phyloP scores from a whole-genome alignment of 2,329 filamentous ascomycete species.

The Aspergillus awamori region DNA sequence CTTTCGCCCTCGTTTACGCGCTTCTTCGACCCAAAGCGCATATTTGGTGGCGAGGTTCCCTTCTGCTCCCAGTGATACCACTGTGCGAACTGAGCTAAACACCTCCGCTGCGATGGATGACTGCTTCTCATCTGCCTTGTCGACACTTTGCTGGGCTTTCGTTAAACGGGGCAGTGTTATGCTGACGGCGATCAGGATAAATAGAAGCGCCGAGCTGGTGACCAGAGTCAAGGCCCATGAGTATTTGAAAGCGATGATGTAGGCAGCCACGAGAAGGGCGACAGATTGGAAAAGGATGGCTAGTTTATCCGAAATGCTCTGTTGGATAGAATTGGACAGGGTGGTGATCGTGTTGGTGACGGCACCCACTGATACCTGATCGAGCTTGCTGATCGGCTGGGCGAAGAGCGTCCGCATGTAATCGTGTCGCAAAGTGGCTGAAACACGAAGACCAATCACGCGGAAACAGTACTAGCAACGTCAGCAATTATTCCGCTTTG shows the following conservation, averaged over 20 bases:
- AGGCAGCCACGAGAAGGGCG: constrained; percentile 48
- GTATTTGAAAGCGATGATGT: constrained; percentile 56
- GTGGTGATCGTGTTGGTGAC: constrained; percentile 57
- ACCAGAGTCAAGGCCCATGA: constrained; percentile 58
- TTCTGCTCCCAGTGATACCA: constrained; percentile 49
- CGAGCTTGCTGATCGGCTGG: constrained; percentile 54
- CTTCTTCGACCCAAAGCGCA: constrained; percentile 39
- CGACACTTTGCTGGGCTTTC: constrained; percentile 36
- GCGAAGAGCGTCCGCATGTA: constrained; percentile 55
- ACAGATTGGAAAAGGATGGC: constrained; percentile 47
- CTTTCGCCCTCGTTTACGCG: constrained; percentile 34
- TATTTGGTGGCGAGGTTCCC: constrained; percentile 41
- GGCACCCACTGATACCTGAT: constrained; percentile 53
- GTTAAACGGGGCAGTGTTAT: constrained; percentile 39
- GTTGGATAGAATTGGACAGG: constrained; percentile 56
- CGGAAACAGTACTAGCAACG: constrained; percentile 47
- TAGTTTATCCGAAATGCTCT: constrained; percentile 58
- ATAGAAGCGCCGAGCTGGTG: constrained; percentile 51
- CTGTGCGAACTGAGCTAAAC: constrained; percentile 48
- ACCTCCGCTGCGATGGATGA: constrained; percentile 46
- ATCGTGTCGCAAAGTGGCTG: constrained; percentile 53
- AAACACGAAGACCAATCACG: constrained; percentile 54
- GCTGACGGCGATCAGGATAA: constrained; percentile 40
- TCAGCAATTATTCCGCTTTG: background rate
- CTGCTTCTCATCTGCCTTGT: constrained; percentile 43